Base-by-base conservation (phyloP, 805 yeast genomes). In the Wickerhamomyces rabaulensis region DNA sequence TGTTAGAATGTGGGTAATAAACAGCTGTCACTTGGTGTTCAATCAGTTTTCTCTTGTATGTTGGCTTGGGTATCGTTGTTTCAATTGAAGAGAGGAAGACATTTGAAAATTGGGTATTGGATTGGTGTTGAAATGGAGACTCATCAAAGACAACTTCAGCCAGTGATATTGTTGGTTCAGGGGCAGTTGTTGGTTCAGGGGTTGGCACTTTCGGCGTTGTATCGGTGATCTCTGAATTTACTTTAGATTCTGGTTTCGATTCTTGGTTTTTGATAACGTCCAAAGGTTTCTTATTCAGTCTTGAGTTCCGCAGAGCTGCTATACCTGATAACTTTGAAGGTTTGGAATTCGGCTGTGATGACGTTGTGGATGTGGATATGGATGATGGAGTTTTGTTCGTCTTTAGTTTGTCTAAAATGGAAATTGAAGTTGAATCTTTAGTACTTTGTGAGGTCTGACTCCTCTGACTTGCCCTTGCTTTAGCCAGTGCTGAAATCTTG, bases 1-100 rank as follows among this genome's bases (percentile, higher is more conserved):
- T 45, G 44, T 55, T 53, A 74, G 80, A 69, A 59, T 58, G 55
- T n/a, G 69, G 69, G 43, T 51, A 62, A 50, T 53, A 66, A 12
- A 67, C 58, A 13, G 66, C 46, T 43, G 56, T 62, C 15, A 68
- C 31, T 15, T 58, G 54, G n/a, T 56, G 48, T 43, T 60, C 63
- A 47, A 42, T 46, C 51, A 48, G 50, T 42, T 58, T 58, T 45
- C 61, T 60, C 49, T 59, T 55, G 20, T 40, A 27, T 16, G 43
- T 27, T 17, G 48, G 17, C 20, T 37, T 21, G 20, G 40, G 21
- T 35, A 21, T 19, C 38, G 40, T 19, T 20, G 22, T 13, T 4
- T 6, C 9, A 36, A 20, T 20, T 4, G 22, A 19, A 12, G 39
- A 29, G 2, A 37, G 13, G 21, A 45, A 31, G 8, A 29, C 25